Evolutionary conservation across 441 rosid species (phyloP), one percentile per base, ranked within the genome.

Genomic region (Geranium incanum): DNA sequence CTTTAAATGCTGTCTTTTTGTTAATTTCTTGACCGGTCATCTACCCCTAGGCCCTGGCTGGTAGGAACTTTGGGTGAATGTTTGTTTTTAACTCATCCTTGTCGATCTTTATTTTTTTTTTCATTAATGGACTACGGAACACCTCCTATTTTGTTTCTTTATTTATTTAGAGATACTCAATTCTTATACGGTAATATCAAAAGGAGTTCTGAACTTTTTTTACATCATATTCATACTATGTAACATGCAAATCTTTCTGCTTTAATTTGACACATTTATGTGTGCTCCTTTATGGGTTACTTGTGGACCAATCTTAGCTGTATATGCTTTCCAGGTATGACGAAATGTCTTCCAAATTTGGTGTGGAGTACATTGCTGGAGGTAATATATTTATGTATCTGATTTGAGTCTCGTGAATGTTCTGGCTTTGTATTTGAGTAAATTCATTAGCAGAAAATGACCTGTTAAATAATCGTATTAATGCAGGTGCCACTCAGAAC

Each of bases 401-500:
- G 8, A 16, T 66, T 55, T 73, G 63, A 50, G n/a, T 19, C 41
- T 65, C 12, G 5, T 38, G 4, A 60, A 16, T 16, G 36, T 60
- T 23, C 55, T 73, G 59, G 50, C 41, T 8, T 64, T 19, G 19
- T 50, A 4, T 63, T 69, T 28, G 66, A 39, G 15, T 43, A 9
- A 36, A 16, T 70, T 28, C 38, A 39, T 60, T 13, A 68, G 19
- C 8, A 64, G 62, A 12, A 36, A 71, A 66, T 75, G 12, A 77
- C 11, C 8, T 16, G 13, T 50, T 57, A 6, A 5, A 5, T 70
- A 70, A 41, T 72, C 12, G 1, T 75, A 36, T 71, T 65, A 43
- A 23, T 70, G 15, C 45, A 88, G 91, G 89, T 79, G 89, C 91
- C 23, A 87, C 94, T 36, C 91, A 87, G 73, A 88, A 94, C 79